Evolutionary conservation across 1,284 basidiomycete species (phyloP), one percentile per base, ranked within the genome.

Genomic region (Ceratobasidium sp.): DNA sequence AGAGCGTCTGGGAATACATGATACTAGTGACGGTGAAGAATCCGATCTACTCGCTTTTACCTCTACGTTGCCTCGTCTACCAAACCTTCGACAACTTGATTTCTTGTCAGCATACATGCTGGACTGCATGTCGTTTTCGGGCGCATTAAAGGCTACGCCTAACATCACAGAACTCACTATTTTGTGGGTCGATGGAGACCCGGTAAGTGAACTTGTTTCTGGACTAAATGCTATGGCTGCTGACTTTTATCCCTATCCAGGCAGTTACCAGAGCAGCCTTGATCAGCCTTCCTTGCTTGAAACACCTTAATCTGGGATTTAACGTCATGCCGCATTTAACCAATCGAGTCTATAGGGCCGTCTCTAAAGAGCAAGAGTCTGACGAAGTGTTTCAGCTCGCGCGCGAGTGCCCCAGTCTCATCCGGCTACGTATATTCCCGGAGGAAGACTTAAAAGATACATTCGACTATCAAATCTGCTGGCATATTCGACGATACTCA

Each of bases 21-120:
- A 76, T 55, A 23, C 72, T 23, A n/a, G 28, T 10, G 72, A 76
- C 20, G 72, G 66, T 23, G 72, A 76, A 42, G 61, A 76, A 18
- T 66, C 60, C 9, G 61, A 76, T 42, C 56, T 76, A 33, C 20
- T 49, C 9, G 7, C 2, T 20, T 64, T 76, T 66, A 15, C 33
- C n/a, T 23, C 10, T n/a, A 23, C 44, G 20, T 76, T 76, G 28
- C 60, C 60, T 39, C 61, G 39, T 20, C 51, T 76, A 26, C 72
- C 61, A 44, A 76, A 76, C 61, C 72, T 76, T n/a, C 61, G 26
- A 20, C 28, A n/a, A 9, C 49, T 76, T 53, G 72, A 64, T 12
- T 66, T 76, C 56, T 26, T 55, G 61, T 66, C 72, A 6, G 20
- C 60, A 15, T 76, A 76, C 42, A 76, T 76, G 61, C 61, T 76